Evolutionary conservation across 2,329 filamentous ascomycete genomes (phyloP).

Genomic region (Clonostachys rhizophaga): DNA sequence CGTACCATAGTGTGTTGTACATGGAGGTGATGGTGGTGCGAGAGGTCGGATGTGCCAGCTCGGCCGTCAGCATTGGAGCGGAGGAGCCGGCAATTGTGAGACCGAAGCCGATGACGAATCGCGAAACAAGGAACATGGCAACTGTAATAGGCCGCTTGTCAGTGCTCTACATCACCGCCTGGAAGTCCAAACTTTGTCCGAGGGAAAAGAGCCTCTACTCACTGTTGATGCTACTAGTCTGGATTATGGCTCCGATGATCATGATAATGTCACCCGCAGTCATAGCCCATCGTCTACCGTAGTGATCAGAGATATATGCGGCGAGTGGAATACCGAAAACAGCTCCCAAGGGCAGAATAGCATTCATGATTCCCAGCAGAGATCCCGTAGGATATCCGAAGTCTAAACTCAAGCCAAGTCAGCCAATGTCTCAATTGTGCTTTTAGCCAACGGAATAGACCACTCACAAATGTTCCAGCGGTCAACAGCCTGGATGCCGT

Average conservation of each 20-base stretch:
- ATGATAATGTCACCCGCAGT: conserved; percentile 32
- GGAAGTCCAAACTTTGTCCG: too few species aligned
- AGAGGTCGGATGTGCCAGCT: conserved; percentile 50
- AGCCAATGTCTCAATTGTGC: too few species aligned
- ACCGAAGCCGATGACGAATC: conserved; percentile 51
- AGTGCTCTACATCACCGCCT: too few species aligned
- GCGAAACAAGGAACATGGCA: conserved; percentile 48
- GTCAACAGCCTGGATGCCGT: conserved; percentile 28
- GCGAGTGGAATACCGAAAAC: conserved; percentile 23
- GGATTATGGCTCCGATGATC: conserved; percentile 24
- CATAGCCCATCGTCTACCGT: conserved; percentile 19
- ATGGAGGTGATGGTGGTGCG: conserved; percentile 5
- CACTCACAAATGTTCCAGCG: not conserved
- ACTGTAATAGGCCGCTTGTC: conserved; percentile 9
- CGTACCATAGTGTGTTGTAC: not conserved
- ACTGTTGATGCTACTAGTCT: conserved; percentile 27
- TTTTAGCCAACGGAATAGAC: too few species aligned
- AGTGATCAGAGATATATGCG: conserved; percentile 16
- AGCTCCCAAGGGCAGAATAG: conserved; percentile 41
- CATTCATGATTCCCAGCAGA: conserved; percentile 19
- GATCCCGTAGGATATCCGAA: conserved; percentile 14
- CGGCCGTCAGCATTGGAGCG: conserved; percentile 57
- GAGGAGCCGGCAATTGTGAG: conserved; percentile 54
- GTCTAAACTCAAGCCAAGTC: not conserved
- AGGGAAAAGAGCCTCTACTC: too few species aligned